Conservation (phyloP, 257 asterid species). For the Ajuga chamaepitys region DNA sequence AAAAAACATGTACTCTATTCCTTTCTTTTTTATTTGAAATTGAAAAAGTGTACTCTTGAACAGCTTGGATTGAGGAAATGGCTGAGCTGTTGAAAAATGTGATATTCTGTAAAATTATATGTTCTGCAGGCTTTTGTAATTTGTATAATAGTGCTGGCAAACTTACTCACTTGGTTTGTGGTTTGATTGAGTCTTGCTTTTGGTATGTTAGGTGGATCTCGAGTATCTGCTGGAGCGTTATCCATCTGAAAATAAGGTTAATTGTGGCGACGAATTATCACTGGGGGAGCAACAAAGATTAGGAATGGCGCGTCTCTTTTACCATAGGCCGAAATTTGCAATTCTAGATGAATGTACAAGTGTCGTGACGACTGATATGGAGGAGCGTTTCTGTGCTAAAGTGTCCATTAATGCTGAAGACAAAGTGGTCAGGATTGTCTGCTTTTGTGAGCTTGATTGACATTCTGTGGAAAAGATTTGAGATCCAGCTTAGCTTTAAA, state of each 20-base stretch:
- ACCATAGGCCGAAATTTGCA: constrained; percentile 96
- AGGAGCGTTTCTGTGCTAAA: constrained; percentile 90
- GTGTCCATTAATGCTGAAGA: constrained; percentile 29
- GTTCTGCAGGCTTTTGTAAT: background rate
- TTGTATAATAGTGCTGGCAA: background rate
- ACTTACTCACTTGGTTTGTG: background rate
- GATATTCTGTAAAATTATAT: constrained; percentile 21
- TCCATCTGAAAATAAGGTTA: constrained; percentile 89
- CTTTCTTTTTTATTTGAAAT: too few relatives aligned
- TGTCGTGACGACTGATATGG: constrained; percentile 99
- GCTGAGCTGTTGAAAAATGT: constrained; percentile 90
- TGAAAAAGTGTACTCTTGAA: too few relatives aligned
- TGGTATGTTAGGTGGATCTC: constrained; percentile 76
- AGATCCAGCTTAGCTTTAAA: constrained; percentile 5
- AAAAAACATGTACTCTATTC: too few relatives aligned
- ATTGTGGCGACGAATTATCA: constrained; percentile 97
- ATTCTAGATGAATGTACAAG: constrained; percentile 98
- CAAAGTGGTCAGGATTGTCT: constrained; percentile 1
- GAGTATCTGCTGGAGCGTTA: constrained; percentile 92
- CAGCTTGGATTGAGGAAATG: too few relatives aligned
- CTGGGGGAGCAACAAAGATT: constrained; percentile 97
- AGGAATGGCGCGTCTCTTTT: constrained; percentile 99
- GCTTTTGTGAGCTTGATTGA: background rate
- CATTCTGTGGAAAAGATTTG: background rate
- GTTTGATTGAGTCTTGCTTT: background rate